Evolutionary conservation across 2,329 filamentous ascomycete genomes (phyloP), one percentile per base, ranked within the genome.

Genomic region (Cryoendolithus antarcticus): DNA sequence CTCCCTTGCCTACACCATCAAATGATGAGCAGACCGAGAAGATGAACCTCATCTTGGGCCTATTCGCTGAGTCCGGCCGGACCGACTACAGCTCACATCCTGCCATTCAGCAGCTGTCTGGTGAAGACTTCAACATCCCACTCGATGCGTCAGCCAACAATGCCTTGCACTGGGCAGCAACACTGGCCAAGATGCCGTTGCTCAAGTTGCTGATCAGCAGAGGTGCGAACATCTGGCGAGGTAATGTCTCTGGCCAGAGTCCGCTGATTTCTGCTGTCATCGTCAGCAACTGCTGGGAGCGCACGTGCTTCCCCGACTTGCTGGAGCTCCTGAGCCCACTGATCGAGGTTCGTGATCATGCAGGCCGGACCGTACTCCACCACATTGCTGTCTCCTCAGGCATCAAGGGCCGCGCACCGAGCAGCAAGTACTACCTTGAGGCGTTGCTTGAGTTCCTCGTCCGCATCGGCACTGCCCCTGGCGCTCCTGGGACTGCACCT

Each of bases 321-420:
- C 71, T 98, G 1, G 89, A 96, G 50, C 75, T 94, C 1, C 71
- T 98, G 5, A 86, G 86, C 8, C 75, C 84, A 19, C 89, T 89
- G 0, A 93, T 98, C 45, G 88, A 96, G 49, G 77, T 93, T 32
- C 75, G 86, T 13, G 91, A 98, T 58, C 77, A 83, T 33, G 86
- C 86, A 59, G 88, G 88, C 6, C 74, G 91, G 30, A 96, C 89
- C 0, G 86, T 96, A 9, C 67, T 98, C 15, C 91, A 98, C 56
- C 91, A 98, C 56, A 96, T 98, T 52, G 88, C 91, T 4, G 78
- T 96, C 28, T 93, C 91, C 10, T 95, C 88, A 45, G 91, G 88
- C 5, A 91, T 96, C 52, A 94, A 94, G 57, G 89, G 89, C 5
- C 78, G 91, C 35, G 88, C 85, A 42, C 79, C 85, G 32, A 89